Conservation (phyloP, 2,329 filamentous ascomycete genomes). For the Claviceps quebecensis region DNA sequence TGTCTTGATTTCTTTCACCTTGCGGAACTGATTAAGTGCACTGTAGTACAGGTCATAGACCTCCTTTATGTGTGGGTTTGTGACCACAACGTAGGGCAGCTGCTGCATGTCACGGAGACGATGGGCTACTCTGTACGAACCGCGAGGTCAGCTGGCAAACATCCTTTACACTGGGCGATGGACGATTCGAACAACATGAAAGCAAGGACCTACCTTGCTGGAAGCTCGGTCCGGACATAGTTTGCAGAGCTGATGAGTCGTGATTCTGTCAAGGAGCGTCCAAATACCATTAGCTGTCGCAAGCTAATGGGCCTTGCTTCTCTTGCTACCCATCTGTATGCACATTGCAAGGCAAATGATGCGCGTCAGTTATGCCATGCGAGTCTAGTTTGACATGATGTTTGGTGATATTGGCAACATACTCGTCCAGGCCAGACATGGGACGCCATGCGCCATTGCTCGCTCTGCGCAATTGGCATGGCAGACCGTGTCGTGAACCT, state of each 20-base stretch:
- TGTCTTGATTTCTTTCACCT: conserved; percentile 67
- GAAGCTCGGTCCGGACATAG: conserved; percentile 85
- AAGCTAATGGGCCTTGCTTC: conserved; percentile 92
- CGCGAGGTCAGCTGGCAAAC: background rate
- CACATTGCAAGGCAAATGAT: background rate
- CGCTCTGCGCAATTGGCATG: conserved; percentile 9
- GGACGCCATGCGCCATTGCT: conserved; percentile 41
- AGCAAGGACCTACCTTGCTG: conserved; percentile 12
- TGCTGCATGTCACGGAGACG: conserved; percentile 95
- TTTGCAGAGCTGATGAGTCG: conserved; percentile 90
- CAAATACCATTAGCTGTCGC: conserved; percentile 93
- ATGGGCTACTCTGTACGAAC: conserved; percentile 58
- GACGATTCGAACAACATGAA: background rate
- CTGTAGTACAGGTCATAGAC: conserved; percentile 96
- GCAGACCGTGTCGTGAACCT: background rate
- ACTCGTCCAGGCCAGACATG: conserved; percentile 52
- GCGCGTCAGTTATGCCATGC: conserved; percentile 3
- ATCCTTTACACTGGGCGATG: background rate
- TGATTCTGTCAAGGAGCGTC: conserved; percentile 77
- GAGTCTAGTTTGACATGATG: background rate
- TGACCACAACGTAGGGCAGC: conserved; percentile 86
- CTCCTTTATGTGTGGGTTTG: conserved; percentile 84
- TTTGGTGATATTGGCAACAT: conserved; percentile 15
- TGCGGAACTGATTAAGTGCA: conserved; percentile 85
- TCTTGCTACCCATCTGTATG: conserved; percentile 71